phyloP scores from a whole-genome alignment of 768 basidiomycete species.

The Gloeopeniophorella convolvens region DNA sequence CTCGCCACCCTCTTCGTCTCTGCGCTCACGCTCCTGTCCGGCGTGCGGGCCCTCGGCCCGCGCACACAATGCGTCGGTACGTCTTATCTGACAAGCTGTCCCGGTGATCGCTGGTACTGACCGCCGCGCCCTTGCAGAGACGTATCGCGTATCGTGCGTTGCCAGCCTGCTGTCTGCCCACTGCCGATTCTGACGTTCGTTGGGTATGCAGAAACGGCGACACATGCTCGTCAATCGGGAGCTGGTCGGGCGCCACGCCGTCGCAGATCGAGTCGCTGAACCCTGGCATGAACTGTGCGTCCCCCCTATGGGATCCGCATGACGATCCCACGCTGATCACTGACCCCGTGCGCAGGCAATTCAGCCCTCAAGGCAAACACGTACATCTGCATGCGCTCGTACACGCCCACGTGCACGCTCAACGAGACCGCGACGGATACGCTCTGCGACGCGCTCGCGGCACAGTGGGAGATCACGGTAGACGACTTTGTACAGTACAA shows the following conservation, averaged over 20 bases:
- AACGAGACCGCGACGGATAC: constrained; percentile 4
- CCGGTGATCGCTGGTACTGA: too few relatives aligned
- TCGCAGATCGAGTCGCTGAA: not conserved
- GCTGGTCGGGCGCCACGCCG: not conserved
- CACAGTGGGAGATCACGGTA: not conserved
- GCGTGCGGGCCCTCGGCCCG: constrained; percentile 7
- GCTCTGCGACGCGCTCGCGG: not conserved
- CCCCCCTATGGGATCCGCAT: too few relatives aligned
- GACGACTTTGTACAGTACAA: constrained; percentile 1
- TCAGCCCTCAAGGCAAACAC: not conserved
- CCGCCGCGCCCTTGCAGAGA: not conserved
- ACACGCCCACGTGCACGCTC: constrained; percentile 5
- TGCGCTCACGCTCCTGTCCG: not conserved
- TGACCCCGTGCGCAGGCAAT: not conserved
- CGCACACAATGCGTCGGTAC: constrained; percentile 1
- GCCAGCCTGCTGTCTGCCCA: not conserved
- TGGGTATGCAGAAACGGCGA: not conserved
- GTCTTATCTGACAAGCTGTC: not conserved
- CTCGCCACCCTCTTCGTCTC: not conserved
- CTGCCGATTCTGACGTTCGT: not conserved
- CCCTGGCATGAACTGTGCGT: constrained; percentile 3
- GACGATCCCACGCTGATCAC: too few relatives aligned
- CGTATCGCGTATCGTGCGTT: not conserved
- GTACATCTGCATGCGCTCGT: not conserved
- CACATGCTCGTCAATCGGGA: not conserved